Evolutionary conservation across 2,329 filamentous ascomycete genomes (phyloP).

Genomic region (Claviceps citrina): DNA sequence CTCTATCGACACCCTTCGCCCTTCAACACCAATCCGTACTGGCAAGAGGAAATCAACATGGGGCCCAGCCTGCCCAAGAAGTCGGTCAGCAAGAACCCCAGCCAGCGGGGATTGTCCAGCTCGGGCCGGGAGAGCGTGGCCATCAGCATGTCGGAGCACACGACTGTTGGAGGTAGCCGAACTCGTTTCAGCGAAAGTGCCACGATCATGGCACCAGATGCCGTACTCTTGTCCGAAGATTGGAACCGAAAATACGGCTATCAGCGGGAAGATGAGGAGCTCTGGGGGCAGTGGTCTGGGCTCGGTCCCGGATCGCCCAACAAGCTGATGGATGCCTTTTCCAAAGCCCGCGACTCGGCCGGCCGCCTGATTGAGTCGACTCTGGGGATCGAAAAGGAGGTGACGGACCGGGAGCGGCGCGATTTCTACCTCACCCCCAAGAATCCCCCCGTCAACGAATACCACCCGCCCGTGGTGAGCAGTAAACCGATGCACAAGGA

Average conservation of each 20-base stretch:
- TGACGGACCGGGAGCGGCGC: constrained; percentile 37
- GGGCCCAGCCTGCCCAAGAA: constrained; percentile 61
- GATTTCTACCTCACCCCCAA: constrained; percentile 45
- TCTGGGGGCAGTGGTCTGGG: constrained; percentile 47
- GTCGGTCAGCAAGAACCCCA: constrained; percentile 39
- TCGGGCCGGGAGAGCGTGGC: constrained; percentile 39
- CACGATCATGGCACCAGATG: constrained; percentile 23
- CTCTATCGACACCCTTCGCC: constrained; percentile 67
- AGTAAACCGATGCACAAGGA: constrained; percentile 53
- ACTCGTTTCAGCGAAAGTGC: constrained; percentile 18
- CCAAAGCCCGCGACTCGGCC: constrained; percentile 41
- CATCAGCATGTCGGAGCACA: constrained; percentile 23
- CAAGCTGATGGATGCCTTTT: constrained; percentile 41
- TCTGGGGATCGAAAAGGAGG: constrained; percentile 34
- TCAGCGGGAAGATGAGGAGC: constrained; percentile 73
- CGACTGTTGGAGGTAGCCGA: constrained; percentile 22
- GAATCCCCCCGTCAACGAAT: constrained; percentile 68
- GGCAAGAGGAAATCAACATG: constrained; percentile 72
- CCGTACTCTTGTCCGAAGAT: constrained; percentile 29
- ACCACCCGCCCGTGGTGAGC: constrained; percentile 72
- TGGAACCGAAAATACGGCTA: constrained; percentile 63
- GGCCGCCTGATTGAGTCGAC: constrained; percentile 38
- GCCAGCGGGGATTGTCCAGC: constrained; percentile 44
- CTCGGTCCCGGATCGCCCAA: constrained; percentile 31
- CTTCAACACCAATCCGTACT: constrained; percentile 77